Conservation (phyloP, 2,329 filamentous ascomycete species). For the Xylaria sp. region DNA sequence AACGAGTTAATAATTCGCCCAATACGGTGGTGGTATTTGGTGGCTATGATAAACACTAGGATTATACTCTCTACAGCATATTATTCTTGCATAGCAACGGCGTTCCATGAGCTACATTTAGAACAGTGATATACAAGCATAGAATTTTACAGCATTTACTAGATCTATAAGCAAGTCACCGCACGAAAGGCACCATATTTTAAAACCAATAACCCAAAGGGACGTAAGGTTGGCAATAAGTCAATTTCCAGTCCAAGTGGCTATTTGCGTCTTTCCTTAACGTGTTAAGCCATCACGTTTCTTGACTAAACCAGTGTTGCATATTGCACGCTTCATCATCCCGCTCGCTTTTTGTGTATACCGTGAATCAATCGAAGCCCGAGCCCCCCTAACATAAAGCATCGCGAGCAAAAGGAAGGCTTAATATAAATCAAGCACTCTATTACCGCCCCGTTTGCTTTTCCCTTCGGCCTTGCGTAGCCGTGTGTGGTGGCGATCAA, state of each 20-base stretch:
- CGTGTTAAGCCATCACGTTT: neutral
- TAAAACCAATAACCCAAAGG: neutral
- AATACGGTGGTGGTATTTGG: too few species aligned
- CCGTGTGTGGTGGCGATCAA: constrained; percentile 9
- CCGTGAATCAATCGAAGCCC: neutral
- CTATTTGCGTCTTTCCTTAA: neutral
- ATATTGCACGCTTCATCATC: neutral
- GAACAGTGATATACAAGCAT: too few species aligned
- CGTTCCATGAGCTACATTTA: too few species aligned
- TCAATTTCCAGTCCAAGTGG: neutral
- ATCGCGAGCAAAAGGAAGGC: neutral
- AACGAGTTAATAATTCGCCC: too few species aligned
- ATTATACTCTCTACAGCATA: too few species aligned
- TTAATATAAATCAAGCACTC: constrained; percentile 5
- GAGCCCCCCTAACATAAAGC: neutral
- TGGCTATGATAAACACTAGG: too few species aligned
- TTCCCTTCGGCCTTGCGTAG: constrained; percentile 2
- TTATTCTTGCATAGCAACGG: too few species aligned
- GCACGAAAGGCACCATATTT: neutral
- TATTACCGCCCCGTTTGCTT: constrained; percentile 27
- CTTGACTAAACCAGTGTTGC: neutral
- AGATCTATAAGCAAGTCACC: too few species aligned
- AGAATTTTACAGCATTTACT: too few species aligned
- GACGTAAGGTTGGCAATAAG: neutral
- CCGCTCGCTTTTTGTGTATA: constrained; percentile 8